Evolutionary conservation across 2,329 filamentous ascomycete genomes (phyloP).

Genomic region (Colletotrichum lentis): DNA sequence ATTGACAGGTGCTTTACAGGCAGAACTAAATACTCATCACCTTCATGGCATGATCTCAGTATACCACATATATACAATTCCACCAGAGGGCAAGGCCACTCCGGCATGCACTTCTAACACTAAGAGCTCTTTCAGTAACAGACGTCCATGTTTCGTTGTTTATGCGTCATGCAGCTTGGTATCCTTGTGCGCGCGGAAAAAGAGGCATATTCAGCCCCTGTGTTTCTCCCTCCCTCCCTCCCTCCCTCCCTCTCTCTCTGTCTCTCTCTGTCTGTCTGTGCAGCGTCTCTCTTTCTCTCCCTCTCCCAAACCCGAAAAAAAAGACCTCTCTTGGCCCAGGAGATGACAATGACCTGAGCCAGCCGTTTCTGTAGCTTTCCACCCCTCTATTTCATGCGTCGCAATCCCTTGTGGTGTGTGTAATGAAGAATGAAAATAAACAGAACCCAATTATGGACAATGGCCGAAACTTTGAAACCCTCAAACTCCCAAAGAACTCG

Average conservation of each 20-base stretch:
- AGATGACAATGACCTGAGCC: slow-evolving; percentile 13
- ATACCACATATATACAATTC: slow-evolving; percentile 34
- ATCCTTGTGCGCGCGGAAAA: slow-evolving; percentile 11
- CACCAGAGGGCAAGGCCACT: slow-evolving; percentile 8
- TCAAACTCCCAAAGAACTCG: slow-evolving; percentile 34
- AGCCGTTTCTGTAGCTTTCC: slow-evolving; percentile 36
- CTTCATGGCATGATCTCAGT: background rate
- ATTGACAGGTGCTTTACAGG: background rate
- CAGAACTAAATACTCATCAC: background rate
- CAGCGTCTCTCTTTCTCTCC: background rate
- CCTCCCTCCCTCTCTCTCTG: background rate
- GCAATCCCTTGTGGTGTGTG: slow-evolving; percentile 26
- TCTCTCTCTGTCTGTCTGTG: background rate
- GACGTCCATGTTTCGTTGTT: slow-evolving; percentile 15
- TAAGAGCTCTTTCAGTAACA: slow-evolving; percentile 6
- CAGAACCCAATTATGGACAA: slow-evolving; percentile 36
- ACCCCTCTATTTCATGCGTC: slow-evolving; percentile 36
- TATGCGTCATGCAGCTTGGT: slow-evolving; percentile 11
- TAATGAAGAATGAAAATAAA: slow-evolving; percentile 22
- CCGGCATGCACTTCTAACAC: slow-evolving; percentile 25
- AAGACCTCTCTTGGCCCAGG: slow-evolving; percentile 10
- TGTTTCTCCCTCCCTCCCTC: background rate
- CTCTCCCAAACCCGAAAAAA: background rate
- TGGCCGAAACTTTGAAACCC: slow-evolving; percentile 33
- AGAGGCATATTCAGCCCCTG: background rate